phyloP scores from a whole-genome alignment of 371 early-diverging fungal species.

The Lichtheimia ornata region DNA sequence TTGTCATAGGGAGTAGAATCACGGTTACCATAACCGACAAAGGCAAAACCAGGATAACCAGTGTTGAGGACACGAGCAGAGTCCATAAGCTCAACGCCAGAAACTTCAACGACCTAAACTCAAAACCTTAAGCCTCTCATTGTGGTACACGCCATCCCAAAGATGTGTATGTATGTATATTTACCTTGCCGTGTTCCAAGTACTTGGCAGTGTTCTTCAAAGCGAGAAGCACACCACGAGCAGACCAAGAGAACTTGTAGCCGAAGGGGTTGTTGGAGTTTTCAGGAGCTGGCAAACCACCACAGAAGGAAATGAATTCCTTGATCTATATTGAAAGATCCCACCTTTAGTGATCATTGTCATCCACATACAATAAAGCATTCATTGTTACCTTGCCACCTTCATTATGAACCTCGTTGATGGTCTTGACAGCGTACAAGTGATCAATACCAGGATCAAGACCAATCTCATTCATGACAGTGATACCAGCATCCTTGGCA shows the following conservation, averaged over 20 bases:
- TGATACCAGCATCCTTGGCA: slow-evolving; percentile 80
- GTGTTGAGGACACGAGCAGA: slow-evolving; percentile 86
- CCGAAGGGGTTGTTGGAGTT: slow-evolving; percentile 96
- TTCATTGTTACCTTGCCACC: slow-evolving; percentile 77
- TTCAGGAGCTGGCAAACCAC: slow-evolving; percentile 98
- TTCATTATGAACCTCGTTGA: slow-evolving; percentile 83
- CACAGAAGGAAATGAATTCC: slow-evolving; percentile 96
- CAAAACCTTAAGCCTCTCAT: too few species aligned
- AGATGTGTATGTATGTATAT: not conserved
- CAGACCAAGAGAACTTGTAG: slow-evolving; percentile 99
- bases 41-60: slow-evolving; percentile 86
- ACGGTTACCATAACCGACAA: slow-evolving; percentile 94
- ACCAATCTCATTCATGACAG: slow-evolving; percentile 92
- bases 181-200: slow-evolving; percentile 83
- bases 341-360: not conserved
- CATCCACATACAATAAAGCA: not conserved
- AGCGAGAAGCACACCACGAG: slow-evolving; percentile 94
- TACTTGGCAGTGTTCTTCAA: slow-evolving; percentile 90
- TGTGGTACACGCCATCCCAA: not conserved
- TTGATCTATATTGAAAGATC: slow-evolving; percentile 43
- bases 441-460: slow-evolving; percentile 96
- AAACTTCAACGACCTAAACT: slow-evolving; percentile 76
- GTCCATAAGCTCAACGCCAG: slow-evolving; percentile 86
- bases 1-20: slow-evolving; percentile 95
- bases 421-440: slow-evolving; percentile 83